These are phyloP conservation scores for Stachybotrys echinatus DNA, from an alignment of 2,329 filamentous ascomycete genomes.

Conservation along the genomic window DNA sequence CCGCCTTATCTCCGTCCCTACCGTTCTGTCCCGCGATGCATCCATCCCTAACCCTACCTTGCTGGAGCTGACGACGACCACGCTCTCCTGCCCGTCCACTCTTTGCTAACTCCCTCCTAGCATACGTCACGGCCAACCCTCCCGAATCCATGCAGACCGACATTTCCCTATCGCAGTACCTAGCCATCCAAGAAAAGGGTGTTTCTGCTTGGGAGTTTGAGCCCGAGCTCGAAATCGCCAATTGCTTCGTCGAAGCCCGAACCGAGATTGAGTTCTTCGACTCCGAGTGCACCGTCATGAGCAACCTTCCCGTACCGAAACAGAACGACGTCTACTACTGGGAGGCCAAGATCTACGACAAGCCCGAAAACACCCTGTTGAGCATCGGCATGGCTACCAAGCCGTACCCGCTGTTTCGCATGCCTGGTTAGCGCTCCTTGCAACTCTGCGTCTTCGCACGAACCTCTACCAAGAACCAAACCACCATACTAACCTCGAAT, in stretches of 20 bases:
- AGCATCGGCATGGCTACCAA: constrained; percentile 95
- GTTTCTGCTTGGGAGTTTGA: constrained; percentile 99
- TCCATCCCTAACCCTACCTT: not conserved
- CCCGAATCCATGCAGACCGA: constrained; percentile 94
- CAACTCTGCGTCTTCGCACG: not conserved
- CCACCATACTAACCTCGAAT: constrained; percentile 11
- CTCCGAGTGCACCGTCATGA: constrained; percentile 94
- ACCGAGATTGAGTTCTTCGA: constrained; percentile 99
- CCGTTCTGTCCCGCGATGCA: constrained; percentile 3
- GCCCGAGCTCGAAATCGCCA: constrained; percentile 96
- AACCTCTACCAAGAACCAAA: constrained; percentile 1
- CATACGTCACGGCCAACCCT: constrained; percentile 89
- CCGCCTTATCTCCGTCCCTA: not conserved
- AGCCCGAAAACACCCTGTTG: constrained; percentile 80
- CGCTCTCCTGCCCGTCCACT: constrained; percentile 4
- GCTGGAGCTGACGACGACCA: not conserved
- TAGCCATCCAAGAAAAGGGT: constrained; percentile 98
- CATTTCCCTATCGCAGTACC: constrained; percentile 93
- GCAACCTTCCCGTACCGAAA: constrained; percentile 93
- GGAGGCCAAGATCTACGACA: constrained; percentile 98
- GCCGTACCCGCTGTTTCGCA: constrained; percentile 88
- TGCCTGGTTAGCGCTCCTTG: constrained; percentile 65
- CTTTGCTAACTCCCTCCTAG: constrained; percentile 40
- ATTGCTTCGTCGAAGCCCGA: constrained; percentile 93
- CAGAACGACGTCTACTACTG: constrained; percentile 99